Base-by-base conservation (phyloP, 441 rosid genomes). In the Kokia cookei region DNA sequence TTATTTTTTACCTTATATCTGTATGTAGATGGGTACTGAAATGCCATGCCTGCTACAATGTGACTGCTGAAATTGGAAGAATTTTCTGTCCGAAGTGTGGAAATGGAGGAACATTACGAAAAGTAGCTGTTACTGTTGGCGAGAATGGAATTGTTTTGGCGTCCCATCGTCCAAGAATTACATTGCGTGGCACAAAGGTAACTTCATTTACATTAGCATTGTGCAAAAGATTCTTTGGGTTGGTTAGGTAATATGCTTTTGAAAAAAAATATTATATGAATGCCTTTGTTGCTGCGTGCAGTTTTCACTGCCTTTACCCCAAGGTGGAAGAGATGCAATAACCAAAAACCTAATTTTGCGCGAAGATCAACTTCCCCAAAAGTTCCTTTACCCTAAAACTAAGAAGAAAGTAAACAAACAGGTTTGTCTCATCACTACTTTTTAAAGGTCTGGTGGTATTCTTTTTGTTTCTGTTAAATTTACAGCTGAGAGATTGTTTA, bases 21-120 rank as follows among this genome's bases (percentile, higher is more conserved):
- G n/a, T 37, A 51, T 78, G 51, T 88, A 93, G 97, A 84, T 96
- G 98, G 99, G 79, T 93, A 75, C 77, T 93, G 82, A 92, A 86
- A 78, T 96, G 99, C 67, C 98, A 96, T 85, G 99, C 99, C 71
- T 96, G 99, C 88, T 92, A 87, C 78, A 86, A 88, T 19, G 86
- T 91, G 75, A 93, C 97, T 79, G 87, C 88, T 75, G 97, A 93
- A 80, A 84, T 89, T 62, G 96, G 91, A 51, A 92, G 90, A 79
- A 84, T 86, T 32, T 96, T 93, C 78, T 92, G 98, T 76, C 97
- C 98, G 1, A 93, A 92, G 76, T 92, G 98, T 76, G 99, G 98
- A 69, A 96, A 91, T 81, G 98, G 97, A 57, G 98, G 98, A 69
- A 96, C 98, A 62, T 78, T 92, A 78, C 87, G 93, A 3, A 96